phyloP scores from a whole-genome alignment of 306 rosid species.

The Sindora glabra region DNA sequence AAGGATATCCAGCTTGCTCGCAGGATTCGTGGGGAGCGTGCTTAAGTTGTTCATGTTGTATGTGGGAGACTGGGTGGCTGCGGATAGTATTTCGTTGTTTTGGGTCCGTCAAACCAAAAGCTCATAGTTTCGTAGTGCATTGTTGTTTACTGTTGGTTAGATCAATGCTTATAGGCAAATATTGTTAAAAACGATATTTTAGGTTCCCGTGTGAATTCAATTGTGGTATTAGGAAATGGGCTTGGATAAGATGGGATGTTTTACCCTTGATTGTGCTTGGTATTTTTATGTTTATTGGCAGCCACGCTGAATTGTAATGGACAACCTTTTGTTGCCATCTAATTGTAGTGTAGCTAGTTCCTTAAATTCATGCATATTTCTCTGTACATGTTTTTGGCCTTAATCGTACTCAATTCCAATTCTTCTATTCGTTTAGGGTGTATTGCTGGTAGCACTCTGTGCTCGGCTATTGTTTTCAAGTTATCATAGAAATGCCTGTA shows the following conservation, averaged over 20 bases:
- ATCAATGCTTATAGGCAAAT: slow-evolving; percentile 17
- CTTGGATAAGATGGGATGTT: slow-evolving; percentile 8
- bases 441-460: too few relatives aligned
- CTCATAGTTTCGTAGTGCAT: not conserved
- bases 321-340: slow-evolving; percentile 34
- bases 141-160: slow-evolving; percentile 6
- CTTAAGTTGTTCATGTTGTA: slow-evolving; percentile 17
- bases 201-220: slow-evolving; percentile 4
- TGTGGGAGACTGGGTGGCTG: slow-evolving; percentile 38
- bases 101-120: not conserved
- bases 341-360: slow-evolving; percentile 19
- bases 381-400: too few relatives aligned
- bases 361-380: not conserved
- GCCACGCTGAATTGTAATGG: slow-evolving; percentile 38
- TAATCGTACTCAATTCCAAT: too few relatives aligned
- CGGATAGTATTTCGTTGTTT: slow-evolving; percentile 22
- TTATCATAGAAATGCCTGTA: too few relatives aligned
- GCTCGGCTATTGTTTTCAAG: too few relatives aligned
- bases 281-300: slow-evolving; percentile 26
- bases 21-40: slow-evolving; percentile 89
- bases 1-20: slow-evolving; percentile 92
- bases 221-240: not conserved
- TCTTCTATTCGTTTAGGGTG: too few relatives aligned
- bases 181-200: not conserved
- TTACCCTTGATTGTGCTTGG: not conserved